Evolutionary conservation across 2,329 filamentous ascomycete species (phyloP), one percentile per base, ranked within the genome.

Genomic region (Cercospora sp.): DNA sequence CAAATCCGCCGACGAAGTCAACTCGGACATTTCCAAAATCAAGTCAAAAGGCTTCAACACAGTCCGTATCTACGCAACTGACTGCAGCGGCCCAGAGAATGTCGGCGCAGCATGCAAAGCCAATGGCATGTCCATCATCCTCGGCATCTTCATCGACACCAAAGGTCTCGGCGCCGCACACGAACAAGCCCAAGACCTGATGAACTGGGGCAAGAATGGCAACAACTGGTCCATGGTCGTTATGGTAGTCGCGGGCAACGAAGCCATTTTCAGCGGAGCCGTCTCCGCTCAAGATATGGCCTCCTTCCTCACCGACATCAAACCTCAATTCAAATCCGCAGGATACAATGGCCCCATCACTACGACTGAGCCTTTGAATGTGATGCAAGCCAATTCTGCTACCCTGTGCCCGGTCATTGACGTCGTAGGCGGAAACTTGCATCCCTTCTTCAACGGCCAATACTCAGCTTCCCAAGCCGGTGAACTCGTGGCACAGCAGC

Each of bases 401-500:
- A 81, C 80, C 60, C 86, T 97, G 70, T 97, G 94, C 86, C 75
- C 77, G 39, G 86, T 85, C 75, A 85, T 97, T 67, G 93, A 97
- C 78, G 84, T 96, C 69, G 86, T 92, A 42, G 91, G 90, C 80
- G 89, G 88, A 81, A 97, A 97, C 86, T 89, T 96, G 76, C 94
- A 98, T 84, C 89, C 94, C 74, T 97, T 91, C 90, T 98, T 97
- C 90, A 96, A 96, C 85, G 78, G 87, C 57, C 83, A 86, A 67
- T 86, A 90, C 72, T 77, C 81, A 26, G 87, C 93, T 69, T 76
- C 81, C 3, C 77, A 86, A 61, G 93, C 94, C 65, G 94, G 94
- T 78, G 79, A 83, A 63, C 97, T 97, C 80, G 91, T 94, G 75
- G 82, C 85, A 72, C 78, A 84, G 75, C 89, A 97, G 86, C 87